A percentile compares a stretch with the other conserved stretches of the same genome.
These are phyloP conservation scores for Coemansia sp. DNA, from an alignment of 192 early-diverging fungal genomes.

Conservation along the genomic window DNA sequence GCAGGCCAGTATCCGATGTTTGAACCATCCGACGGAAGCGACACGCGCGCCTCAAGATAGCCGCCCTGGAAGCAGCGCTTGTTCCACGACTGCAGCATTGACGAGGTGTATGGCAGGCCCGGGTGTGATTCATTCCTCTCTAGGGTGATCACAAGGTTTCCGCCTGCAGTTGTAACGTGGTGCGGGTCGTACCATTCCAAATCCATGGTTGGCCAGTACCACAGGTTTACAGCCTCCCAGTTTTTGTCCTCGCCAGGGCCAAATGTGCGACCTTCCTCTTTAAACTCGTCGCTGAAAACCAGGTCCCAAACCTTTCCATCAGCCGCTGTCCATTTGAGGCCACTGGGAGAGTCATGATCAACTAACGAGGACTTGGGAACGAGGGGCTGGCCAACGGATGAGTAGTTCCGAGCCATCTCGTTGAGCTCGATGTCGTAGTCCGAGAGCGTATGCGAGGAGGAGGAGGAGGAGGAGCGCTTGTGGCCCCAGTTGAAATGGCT, in stretches of 20 bases:
- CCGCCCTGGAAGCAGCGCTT: constrained; percentile 68
- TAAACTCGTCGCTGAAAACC: constrained; percentile 66
- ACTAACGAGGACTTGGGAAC: constrained; percentile 37
- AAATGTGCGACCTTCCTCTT: constrained; percentile 59
- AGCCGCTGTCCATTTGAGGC: constrained; percentile 41
- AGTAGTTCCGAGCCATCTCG: constrained; percentile 25
- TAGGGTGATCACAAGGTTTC: constrained; percentile 57
- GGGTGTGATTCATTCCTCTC: constrained; percentile 48
- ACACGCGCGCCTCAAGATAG: constrained; percentile 61
- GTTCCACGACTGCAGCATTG: constrained; percentile 69
- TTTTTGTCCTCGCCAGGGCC: constrained; percentile 56
- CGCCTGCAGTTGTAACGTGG: constrained; percentile 53
- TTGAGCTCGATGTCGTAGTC: constrained; percentile 42
- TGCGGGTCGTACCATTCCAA: constrained; percentile 61
- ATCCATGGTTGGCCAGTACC: constrained; percentile 59
- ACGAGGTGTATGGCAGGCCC: constrained; percentile 57
- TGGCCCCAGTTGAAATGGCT: constrained; percentile 55
- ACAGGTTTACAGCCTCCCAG: constrained; percentile 62
- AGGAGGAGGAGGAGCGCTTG: constrained; percentile 13
- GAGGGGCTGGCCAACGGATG: constrained; percentile 48
- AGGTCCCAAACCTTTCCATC: constrained; percentile 56
- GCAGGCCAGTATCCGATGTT: constrained; percentile 62
- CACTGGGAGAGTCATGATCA: constrained; percentile 52
- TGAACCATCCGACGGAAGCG: constrained; percentile 54
- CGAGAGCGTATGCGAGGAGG: constrained; percentile 19